Conservation (phyloP, 78 protist species). For the Tieghemostelium lacteum region DNA sequence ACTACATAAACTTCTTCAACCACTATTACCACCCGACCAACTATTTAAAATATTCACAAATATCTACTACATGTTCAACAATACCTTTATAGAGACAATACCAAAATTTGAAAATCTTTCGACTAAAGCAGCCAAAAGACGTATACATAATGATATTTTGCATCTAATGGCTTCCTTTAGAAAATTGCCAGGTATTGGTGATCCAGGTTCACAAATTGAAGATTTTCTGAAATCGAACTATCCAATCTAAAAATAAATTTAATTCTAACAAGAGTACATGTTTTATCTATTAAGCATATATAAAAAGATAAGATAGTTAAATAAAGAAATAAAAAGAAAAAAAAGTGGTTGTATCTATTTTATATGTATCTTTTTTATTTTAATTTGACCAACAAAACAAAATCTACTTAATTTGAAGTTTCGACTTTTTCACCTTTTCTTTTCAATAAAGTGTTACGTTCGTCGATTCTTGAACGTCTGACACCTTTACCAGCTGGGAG, state of each 20-base stretch:
- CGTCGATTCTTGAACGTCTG: slow-evolving; percentile 78
- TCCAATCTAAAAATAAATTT: slow-evolving; percentile 31
- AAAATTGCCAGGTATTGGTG: slow-evolving; percentile 38
- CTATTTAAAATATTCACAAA: slow-evolving; percentile 52
- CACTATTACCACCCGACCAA: slow-evolving; percentile 48
- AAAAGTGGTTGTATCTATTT: background rate
- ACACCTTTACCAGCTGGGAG: slow-evolving; percentile 98
- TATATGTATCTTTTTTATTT: background rate
- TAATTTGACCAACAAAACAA: background rate
- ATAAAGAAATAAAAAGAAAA: background rate
- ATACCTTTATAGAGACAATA: slow-evolving; percentile 18
- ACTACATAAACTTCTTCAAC: slow-evolving; percentile 25
- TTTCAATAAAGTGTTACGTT: slow-evolving; percentile 51
- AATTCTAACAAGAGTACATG: too few species aligned
- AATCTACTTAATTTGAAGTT: slow-evolving; percentile 2
- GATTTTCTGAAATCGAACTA: slow-evolving; percentile 31
- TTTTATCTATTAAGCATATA: too few species aligned
- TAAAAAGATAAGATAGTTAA: background rate
- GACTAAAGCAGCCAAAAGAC: slow-evolving; percentile 20
- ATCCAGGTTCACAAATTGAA: slow-evolving; percentile 58
- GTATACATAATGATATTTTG: slow-evolving; percentile 58
- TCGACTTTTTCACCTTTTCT: slow-evolving; percentile 61
- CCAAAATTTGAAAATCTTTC: slow-evolving; percentile 2
- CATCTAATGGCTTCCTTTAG: slow-evolving; percentile 32
- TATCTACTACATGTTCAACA: slow-evolving; percentile 52